These are phyloP conservation scores for Isabelozyma gotoi DNA, from an alignment of 805 yeast species.

Conservation along the genomic window DNA sequence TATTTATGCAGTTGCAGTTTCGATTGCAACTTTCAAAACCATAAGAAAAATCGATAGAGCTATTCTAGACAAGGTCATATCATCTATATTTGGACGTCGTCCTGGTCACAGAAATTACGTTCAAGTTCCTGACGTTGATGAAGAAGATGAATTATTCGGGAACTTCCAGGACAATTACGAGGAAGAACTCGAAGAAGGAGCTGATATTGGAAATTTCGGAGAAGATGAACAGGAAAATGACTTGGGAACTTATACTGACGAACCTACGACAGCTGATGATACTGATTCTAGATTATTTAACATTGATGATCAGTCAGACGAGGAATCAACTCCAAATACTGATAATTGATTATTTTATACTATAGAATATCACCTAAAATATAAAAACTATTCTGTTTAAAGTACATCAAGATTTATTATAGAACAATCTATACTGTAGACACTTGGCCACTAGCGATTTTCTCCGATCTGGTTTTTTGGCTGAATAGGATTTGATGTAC, in stretches of 20 bases:
- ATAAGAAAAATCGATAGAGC: slow-evolving; percentile 31
- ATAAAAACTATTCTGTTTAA: background rate
- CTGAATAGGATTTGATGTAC: too few relatives aligned
- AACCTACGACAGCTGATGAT: slow-evolving; percentile 3
- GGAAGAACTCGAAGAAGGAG: slow-evolving; percentile 34
- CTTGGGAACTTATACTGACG: slow-evolving; percentile 8
- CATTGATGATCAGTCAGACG: slow-evolving; percentile 27
- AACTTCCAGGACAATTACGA: slow-evolving; percentile 40
- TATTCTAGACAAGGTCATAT: slow-evolving; percentile 29
- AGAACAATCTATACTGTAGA: background rate
- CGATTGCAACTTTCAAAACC: slow-evolving; percentile 33
- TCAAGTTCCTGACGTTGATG: slow-evolving; percentile 37
- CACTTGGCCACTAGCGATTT: too few relatives aligned
- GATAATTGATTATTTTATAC: slow-evolving; percentile 2
- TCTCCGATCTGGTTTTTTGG: too few relatives aligned
- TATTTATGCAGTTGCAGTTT: slow-evolving; percentile 44
- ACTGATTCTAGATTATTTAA: slow-evolving; percentile 29
- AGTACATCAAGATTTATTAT: background rate
- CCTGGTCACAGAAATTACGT: slow-evolving; percentile 43
- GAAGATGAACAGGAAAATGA: slow-evolving; percentile 15
- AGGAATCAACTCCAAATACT: slow-evolving; percentile 3
- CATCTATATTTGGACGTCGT: slow-evolving; percentile 32
- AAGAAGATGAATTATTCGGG: slow-evolving; percentile 41
- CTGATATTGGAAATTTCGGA: slow-evolving; percentile 18
- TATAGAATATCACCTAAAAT: too few relatives aligned